Base-by-base conservation (phyloP, 1,139 yeast genomes). In the Protomyces lactucae-debilis region DNA sequence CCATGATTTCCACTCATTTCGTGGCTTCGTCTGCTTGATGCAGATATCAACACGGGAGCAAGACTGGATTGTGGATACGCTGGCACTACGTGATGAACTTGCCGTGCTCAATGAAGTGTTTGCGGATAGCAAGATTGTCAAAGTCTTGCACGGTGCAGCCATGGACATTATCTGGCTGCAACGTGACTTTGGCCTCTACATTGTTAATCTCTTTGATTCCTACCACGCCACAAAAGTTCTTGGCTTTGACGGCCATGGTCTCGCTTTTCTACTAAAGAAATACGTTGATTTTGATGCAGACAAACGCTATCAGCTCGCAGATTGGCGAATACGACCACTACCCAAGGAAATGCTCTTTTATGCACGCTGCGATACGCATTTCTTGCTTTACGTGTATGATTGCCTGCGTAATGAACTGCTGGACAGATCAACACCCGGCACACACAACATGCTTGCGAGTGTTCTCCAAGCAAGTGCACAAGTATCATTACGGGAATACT, bases 161-260 rank as follows among this genome's bases (percentile, higher is more conserved):
- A 91, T 91, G 96, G 99, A 95, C 78, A 88, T 93, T 9, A 86
- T 90, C 59, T 95, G 99, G 99, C 79, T 95, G 52, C 99, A 95
- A 76, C 81, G 99, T 70, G 99, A 95, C 73, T 80, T 95, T 69
- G 99, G 99, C 0, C 77, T 95, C 14, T 95, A 95, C 71, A 78
- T 95, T 25, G 99, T 93, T 6, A 84, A 95, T 48, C 76, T 95
- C 35, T 93, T 95, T 74, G 99, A 95, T 74, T 95, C 99, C 0
- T 92, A 82, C 74, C 93, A 87, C 76, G 99, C 99, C 0, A 84
- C 97, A 0, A 85, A 83, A 69, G 83, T 83, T 21, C 78, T 95
- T 39, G 89, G 90, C 0, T 82, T 91, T 67, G 91, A 95, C 10
- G 86, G 85, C 70, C 87, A 87, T 72, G 87, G 97, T 51, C 80